Percentiles rank a stretch among this genome's conserved stretches.
These are phyloP conservation scores for Megacollybia marginata DNA, from an alignment of 768 basidiomycete species.

Conservation along the genomic window DNA sequence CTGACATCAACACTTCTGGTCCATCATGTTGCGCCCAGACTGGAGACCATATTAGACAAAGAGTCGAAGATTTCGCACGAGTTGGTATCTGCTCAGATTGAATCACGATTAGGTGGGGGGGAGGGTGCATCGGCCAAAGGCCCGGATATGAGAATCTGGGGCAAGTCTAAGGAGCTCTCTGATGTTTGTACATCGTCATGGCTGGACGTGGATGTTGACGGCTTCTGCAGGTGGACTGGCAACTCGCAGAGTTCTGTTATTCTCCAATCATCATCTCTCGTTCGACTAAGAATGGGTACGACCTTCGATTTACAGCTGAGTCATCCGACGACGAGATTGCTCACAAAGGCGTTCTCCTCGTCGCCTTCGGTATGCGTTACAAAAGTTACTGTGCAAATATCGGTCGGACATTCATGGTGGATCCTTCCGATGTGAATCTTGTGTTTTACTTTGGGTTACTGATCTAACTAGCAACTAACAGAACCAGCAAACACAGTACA, in stretches of 20 bases:
- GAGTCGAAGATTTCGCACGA: slow-evolving; percentile 90
- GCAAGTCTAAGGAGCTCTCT: slow-evolving; percentile 61
- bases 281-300: slow-evolving; percentile 77
- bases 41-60: slow-evolving; percentile 87
- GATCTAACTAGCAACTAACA: slow-evolving; percentile 20
- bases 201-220: too few species aligned
- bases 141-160: slow-evolving; percentile 92
- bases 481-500: slow-evolving; percentile 91
- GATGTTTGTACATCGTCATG: slow-evolving; percentile 45
- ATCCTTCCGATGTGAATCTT: slow-evolving; percentile 69
- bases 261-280: slow-evolving; percentile 94
- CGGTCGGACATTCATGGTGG: slow-evolving; percentile 91
- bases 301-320: slow-evolving; percentile 80
- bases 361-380: slow-evolving; percentile 85
- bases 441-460: not conserved
- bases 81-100: slow-evolving; percentile 76
- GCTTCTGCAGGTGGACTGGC: slow-evolving; percentile 69
- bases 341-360: slow-evolving; percentile 82
- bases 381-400: slow-evolving; percentile 91
- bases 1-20: slow-evolving; percentile 82
- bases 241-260: slow-evolving; percentile 89
- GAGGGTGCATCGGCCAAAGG: slow-evolving; percentile 71
- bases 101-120: slow-evolving; percentile 80
- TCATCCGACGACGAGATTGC: slow-evolving; percentile 79
- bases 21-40: slow-evolving; percentile 79